A percentile compares a stretch with the other conserved stretches of the same genome.
Evolutionary conservation across 345 rosid species (phyloP).

Genomic region (Zanthoxylum bungeanum): DNA sequence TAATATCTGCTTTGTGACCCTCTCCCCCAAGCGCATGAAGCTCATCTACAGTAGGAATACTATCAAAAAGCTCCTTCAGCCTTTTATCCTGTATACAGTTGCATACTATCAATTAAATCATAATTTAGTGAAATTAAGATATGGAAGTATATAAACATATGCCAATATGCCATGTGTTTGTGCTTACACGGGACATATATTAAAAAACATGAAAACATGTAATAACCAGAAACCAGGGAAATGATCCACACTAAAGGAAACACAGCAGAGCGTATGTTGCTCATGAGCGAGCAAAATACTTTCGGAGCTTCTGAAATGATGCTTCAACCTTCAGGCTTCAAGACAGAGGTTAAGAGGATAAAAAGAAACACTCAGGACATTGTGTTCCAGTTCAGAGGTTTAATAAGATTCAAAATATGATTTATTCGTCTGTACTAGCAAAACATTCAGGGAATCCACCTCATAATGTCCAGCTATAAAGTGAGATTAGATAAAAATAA

Average conservation of each 20-base stretch:
- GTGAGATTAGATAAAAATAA: background rate
- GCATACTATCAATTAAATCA: slow-evolving; percentile 6
- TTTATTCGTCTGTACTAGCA: background rate
- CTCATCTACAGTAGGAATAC: slow-evolving; percentile 82
- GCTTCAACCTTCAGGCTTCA: background rate
- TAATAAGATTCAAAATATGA: background rate
- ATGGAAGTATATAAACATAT: background rate
- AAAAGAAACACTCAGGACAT: background rate
- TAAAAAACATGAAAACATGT: background rate
- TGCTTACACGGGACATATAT: background rate
- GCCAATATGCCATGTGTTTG: background rate
- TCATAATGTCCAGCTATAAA: background rate
- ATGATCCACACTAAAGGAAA: background rate
- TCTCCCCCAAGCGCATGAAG: slow-evolving; percentile 77
- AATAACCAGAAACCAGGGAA: background rate
- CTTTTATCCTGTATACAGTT: slow-evolving; percentile 61
- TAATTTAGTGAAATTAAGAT: background rate
- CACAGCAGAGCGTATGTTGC: background rate
- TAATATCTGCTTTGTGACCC: slow-evolving; percentile 70
- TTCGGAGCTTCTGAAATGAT: background rate
- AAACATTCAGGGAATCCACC: background rate
- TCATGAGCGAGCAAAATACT: background rate
- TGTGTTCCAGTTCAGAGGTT: background rate
- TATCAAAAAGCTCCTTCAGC: slow-evolving; percentile 67
- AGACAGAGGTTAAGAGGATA: background rate